Base-by-base conservation (phyloP, 306 rosid genomes). In the Oxytropis ochrocephala region DNA sequence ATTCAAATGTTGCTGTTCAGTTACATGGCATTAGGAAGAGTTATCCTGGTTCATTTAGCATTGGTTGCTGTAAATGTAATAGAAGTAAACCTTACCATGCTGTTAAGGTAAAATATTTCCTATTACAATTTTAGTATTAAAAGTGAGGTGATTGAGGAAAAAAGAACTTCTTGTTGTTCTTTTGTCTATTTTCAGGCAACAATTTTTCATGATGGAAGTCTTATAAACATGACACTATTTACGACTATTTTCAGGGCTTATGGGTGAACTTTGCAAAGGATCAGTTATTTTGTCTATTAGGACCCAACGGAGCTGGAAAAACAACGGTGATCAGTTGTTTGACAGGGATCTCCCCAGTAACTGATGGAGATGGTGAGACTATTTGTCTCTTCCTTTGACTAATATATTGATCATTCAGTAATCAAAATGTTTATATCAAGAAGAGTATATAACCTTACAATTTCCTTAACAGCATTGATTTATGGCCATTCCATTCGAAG, bases 261-360 rank as follows among this genome's bases (percentile, higher is more conserved):
- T 90, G 96, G 97, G 80, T 93, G 84, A 93, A 84, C 77, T 79
- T 93, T 54, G 84, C 81, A 29, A 90, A 84, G 80, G 90, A 86
- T 85, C 97, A 90, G 78, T 81, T 93, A 46, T 90, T 86, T 79
- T 93, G 98, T 83, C 89, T 93, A 42, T 87, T 93, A 49, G 98
- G 98, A 66, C 92, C 98, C 30, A 90, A 89, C 13, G 97, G 98
- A 63, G 98, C 98, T 35, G 98, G 98, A 63, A 93, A 93, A 80
- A 90, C 98, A 36, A 88, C 98, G n/a, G 67, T 73, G 54, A 93
- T 93, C 69, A 90, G 48, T 72, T 93, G 98, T 81, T 81, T 93
- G 88, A 88, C 96, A 12, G 98, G 98, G 75, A 86, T 85, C 63
- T 75, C 94, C 75, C 97, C 97, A 10, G 83, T 82, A 70, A 86